These are phyloP conservation scores for Mucor indicus DNA, from an alignment of 371 early-diverging fungal species.

Conservation along the genomic window DNA sequence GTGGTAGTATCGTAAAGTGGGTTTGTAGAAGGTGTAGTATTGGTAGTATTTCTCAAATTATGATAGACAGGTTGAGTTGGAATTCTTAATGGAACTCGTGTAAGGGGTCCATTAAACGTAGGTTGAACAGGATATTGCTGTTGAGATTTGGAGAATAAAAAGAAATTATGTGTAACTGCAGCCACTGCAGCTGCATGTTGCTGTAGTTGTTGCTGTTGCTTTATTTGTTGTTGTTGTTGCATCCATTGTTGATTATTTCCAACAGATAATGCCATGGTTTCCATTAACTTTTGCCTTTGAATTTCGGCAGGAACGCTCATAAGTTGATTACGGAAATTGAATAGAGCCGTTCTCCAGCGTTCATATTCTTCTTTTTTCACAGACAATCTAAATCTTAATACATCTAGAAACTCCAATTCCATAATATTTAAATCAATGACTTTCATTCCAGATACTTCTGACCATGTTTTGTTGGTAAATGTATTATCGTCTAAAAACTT, in stretches of 20 bases:
- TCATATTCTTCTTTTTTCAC: slow-evolving; percentile 58
- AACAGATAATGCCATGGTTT: slow-evolving; percentile 13
- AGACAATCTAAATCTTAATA: slow-evolving; percentile 52
- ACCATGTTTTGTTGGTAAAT: slow-evolving; percentile 71
- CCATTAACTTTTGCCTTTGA: slow-evolving; percentile 22
- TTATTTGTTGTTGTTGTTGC: slow-evolving; percentile 7
- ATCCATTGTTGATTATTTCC: neutral
- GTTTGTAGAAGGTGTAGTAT: slow-evolving; percentile 3
- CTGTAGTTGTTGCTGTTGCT: slow-evolving; percentile 11
- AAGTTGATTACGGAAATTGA: slow-evolving; percentile 25
- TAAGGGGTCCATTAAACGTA: slow-evolving; percentile 10
- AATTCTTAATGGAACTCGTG: slow-evolving; percentile 17
- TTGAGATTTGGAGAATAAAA: slow-evolving; percentile 13
- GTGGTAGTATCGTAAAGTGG: slow-evolving; percentile 10
- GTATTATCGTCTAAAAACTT: slow-evolving; percentile 70
- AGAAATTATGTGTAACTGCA: slow-evolving; percentile 11
- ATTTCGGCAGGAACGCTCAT: slow-evolving; percentile 15
- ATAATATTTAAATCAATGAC: slow-evolving; percentile 61
- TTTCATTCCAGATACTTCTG: slow-evolving; percentile 62
- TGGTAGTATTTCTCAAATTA: too few species aligned
- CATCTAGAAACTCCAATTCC: slow-evolving; percentile 67
- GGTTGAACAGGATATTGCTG: slow-evolving; percentile 11
- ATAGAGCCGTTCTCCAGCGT: slow-evolving; percentile 35
- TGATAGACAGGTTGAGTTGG: slow-evolving; percentile 18
- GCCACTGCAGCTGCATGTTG: slow-evolving; percentile 2